Base-by-base conservation (phyloP, 441 rosid genomes). In the Melastoma candidum region DNA sequence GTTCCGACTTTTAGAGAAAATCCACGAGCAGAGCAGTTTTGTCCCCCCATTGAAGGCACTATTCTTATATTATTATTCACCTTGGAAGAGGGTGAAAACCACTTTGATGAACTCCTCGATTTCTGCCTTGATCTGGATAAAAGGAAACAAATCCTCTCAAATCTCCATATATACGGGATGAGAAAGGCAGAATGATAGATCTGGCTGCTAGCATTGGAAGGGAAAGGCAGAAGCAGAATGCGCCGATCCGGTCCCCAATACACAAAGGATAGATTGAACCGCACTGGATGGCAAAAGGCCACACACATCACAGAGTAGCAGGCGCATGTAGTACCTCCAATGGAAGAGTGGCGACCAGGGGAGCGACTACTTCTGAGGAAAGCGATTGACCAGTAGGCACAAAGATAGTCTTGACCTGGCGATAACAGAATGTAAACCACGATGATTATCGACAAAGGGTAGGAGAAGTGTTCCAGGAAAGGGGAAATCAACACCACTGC, bases 31-130 rank as follows among this genome's bases (percentile, higher is more conserved):
- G 32, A 44, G 26, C 46, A 56, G 29, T 45, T 39, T 36, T 47
- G 44, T 43, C 22, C 22, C 5, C 4, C 8, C 32, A 14, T 14
- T 47, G 1, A 26, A 17, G 22, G 22, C 22, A 17, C 22, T 57
- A 10, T 1, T 17, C 7, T 44, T 50, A 44, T 48, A 56, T 24
- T 11, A 46, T 17, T 17, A 17, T 61, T 49, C 68, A 83, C 98
- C 98, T 83, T 87, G 82, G 58, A 82, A 92, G 27, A 92, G 81
- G 27, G 90, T 53, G 54, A 80, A 92, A 46, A 83, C 72, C 14
- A 67, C 75, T 68, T 77, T 83, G 61, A 87, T 79, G 63, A 83
- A 87, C 65, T 88, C 83, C 72, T 79, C 87, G 50, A 92, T 78
- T 58, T 74, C 77, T 44, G 74, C 75, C 72, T 74, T 85, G 74